Conservation (phyloP, 2,329 filamentous ascomycete species). For the Colletotrichum sp. region DNA sequence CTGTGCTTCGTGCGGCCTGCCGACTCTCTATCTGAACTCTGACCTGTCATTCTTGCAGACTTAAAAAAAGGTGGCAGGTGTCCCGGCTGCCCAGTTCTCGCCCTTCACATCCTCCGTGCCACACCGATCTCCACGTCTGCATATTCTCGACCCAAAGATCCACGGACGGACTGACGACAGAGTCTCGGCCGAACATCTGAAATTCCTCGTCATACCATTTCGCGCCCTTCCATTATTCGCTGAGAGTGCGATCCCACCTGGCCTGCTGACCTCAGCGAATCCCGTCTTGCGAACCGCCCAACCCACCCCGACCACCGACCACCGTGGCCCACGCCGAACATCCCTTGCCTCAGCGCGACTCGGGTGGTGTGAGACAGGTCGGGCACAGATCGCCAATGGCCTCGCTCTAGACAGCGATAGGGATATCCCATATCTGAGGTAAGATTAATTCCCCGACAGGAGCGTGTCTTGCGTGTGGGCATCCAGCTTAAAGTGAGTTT, state of each 20-base stretch:
- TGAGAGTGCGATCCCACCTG: background rate
- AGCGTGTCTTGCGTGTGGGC: slow-evolving; percentile 6
- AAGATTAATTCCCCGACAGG: slow-evolving; percentile 13
- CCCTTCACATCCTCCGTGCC: background rate
- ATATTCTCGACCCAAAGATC: background rate
- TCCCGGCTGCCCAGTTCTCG: background rate
- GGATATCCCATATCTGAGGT: slow-evolving; percentile 19
- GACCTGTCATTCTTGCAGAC: background rate
- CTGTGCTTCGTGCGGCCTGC: background rate
- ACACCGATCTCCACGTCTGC: background rate
- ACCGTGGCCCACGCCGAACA: background rate
- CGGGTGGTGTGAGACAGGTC: slow-evolving; percentile 18
- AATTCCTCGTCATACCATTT: background rate
- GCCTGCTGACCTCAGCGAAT: background rate
- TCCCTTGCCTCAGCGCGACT: slow-evolving; percentile 14
- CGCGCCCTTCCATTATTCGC: slow-evolving; percentile 1
- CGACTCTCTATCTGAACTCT: slow-evolving; percentile 9
- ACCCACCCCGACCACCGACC: background rate
- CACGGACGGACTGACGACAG: background rate
- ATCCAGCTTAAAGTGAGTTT: background rate
- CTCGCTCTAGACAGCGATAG: slow-evolving; percentile 6
- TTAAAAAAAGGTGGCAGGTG: slow-evolving; percentile 7
- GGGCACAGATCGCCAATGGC: slow-evolving; percentile 18
- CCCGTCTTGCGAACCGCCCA: background rate
- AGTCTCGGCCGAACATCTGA: background rate